A percentile compares a stretch with the other conserved stretches of the same genome.
Conservation (phyloP, 1,284 basidiomycete species). For the Erythrobasidium hasegawianum region DNA sequence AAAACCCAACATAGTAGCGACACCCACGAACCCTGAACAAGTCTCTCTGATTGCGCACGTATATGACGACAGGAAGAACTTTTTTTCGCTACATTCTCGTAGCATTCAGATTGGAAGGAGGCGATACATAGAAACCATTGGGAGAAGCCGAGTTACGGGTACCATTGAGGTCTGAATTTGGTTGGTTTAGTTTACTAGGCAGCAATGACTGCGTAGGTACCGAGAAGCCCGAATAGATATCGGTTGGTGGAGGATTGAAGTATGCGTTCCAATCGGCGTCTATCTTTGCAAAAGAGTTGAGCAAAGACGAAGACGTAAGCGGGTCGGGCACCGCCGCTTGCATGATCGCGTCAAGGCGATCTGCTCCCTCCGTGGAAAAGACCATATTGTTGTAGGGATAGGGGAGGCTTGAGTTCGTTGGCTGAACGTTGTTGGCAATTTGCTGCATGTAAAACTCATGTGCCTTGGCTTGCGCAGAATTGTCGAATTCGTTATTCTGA, state of each 20-base stretch:
- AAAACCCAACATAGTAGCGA: too few relatives aligned
- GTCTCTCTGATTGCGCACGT: too few relatives aligned
- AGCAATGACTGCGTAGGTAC: background rate
- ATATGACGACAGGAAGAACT: too few relatives aligned
- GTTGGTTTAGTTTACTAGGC: too few relatives aligned
- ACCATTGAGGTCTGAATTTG: too few relatives aligned
- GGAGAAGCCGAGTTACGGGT: too few relatives aligned
- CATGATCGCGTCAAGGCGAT: slow-evolving; percentile 17
- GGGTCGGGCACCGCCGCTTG: slow-evolving; percentile 20
- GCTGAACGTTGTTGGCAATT: background rate
- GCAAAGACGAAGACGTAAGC: slow-evolving; percentile 12
- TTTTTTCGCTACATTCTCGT: too few relatives aligned
- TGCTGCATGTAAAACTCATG: slow-evolving; percentile 34
- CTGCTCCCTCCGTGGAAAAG: slow-evolving; percentile 18
- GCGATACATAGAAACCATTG: too few relatives aligned
- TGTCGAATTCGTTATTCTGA: background rate
- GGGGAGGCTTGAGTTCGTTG: slow-evolving; percentile 16
- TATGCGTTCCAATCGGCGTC: slow-evolving; percentile 34
- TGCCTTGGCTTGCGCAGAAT: slow-evolving; percentile 19
- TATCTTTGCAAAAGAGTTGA: slow-evolving; percentile 30
- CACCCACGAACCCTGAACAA: too few relatives aligned
- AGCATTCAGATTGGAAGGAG: too few relatives aligned
- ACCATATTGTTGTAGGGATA: slow-evolving; percentile 35
- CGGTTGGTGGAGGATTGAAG: slow-evolving; percentile 1
- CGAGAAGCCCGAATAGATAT: background rate